A percentile compares a stretch with the other conserved stretches of the same genome.
These are phyloP conservation scores for Chaetomium sp. DNA, from an alignment of 2,329 filamentous ascomycete genomes.

Conservation along the genomic window DNA sequence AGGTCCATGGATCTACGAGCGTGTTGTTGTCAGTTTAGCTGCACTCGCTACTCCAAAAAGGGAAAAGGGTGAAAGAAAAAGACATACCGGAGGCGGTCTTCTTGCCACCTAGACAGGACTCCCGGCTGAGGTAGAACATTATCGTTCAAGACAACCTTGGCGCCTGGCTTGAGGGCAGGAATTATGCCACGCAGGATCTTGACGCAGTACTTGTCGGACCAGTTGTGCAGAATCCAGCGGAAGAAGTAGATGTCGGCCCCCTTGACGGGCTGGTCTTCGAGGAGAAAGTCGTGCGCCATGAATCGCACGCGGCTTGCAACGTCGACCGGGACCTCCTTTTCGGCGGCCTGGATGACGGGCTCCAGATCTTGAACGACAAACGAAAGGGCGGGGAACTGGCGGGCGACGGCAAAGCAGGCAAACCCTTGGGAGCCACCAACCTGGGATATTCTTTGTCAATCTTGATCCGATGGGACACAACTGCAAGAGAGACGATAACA, in stretches of 20 bases:
- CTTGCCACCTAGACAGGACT: not conserved
- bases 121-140: slow-evolving; percentile 2
- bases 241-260: not conserved
- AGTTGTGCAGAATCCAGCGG: slow-evolving; percentile 5
- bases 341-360: not conserved
- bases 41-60: not conserved
- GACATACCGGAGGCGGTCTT: not conserved
- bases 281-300: not conserved
- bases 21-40: not conserved
- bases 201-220: slow-evolving; percentile 6
- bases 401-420: not conserved
- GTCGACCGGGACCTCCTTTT: not conserved
- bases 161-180: not conserved
- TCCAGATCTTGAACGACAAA: not conserved
- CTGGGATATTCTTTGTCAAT: not conserved
- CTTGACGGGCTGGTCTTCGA: not conserved
- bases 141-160: not conserved
- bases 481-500: not conserved
- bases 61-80: not conserved
- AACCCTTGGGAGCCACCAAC: not conserved
- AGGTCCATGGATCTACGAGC: not conserved
- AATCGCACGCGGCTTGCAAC: not conserved
- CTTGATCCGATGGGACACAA: not conserved
- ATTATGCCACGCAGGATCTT: not conserved
- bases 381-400: not conserved